Conservation (phyloP, 192 early-diverging fungal genomes). For the Coemansia sp. region DNA sequence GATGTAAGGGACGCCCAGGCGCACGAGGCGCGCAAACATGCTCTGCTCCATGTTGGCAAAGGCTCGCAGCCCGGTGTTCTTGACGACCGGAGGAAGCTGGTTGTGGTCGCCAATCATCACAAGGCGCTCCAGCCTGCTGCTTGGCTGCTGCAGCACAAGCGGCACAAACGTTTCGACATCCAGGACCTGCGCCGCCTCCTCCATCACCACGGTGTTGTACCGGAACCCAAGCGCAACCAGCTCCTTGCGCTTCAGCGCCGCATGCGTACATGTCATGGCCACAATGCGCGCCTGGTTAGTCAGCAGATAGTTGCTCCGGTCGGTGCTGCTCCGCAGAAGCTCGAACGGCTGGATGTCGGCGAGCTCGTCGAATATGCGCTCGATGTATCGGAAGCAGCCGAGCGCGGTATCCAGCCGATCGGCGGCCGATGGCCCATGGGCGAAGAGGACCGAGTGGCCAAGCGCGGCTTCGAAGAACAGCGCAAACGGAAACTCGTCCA, state of each 20-base stretch:
- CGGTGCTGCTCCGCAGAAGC: constrained; percentile 72
- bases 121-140: constrained; percentile 71
- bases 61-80: constrained; percentile 78
- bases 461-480: constrained; percentile 69
- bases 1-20: constrained; percentile 89
- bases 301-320: constrained; percentile 88
- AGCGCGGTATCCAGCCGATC: constrained; percentile 62
- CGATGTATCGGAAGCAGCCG: constrained; percentile 83
- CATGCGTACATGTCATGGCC: constrained; percentile 97
- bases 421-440: constrained; percentile 41
- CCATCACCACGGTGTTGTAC: constrained; percentile 95
- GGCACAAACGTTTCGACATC: constrained; percentile 97
- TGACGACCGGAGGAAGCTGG: constrained; percentile 95
- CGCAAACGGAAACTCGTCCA: constrained; percentile 76
- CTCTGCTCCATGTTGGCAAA: constrained; percentile 95
- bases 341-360: constrained; percentile 95
- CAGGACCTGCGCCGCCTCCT: constrained; percentile 93
- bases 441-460: constrained; percentile 62
- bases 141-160: constrained; percentile 74
- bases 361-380: constrained; percentile 80
- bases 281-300: constrained; percentile 96
- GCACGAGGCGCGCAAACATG: constrained; percentile 87
- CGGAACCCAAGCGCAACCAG: constrained; percentile 88
- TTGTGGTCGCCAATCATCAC: constrained; percentile 98
- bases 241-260: constrained; percentile 86